Base-by-base conservation (phyloP, 768 basidiomycete genomes). In the Antrodiella citrinella region DNA sequence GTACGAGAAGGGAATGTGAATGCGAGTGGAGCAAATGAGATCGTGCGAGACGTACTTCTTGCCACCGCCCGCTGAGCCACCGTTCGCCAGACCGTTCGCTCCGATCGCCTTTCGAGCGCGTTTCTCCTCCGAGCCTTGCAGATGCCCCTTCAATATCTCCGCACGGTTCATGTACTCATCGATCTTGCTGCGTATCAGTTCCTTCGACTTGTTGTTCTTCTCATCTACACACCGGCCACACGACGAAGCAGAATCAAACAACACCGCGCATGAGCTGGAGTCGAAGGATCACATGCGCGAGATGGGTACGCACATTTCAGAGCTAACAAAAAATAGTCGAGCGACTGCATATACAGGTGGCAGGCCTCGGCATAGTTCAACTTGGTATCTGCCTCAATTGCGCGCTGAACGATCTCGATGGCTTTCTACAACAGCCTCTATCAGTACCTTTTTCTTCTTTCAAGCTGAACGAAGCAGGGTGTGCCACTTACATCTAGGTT, bases 241-340 rank as follows among this genome's bases (percentile, higher is more conserved):
- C 30, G 30, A 35, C 22, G 38, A 41, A 48, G 30, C 44, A n/a
- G 21, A 22, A 44, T 38, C 23, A n/a, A 13, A 41, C 4, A 19
- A 18, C 20, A 46, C 49, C 20, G 25, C 47, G 35, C n/a, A 44
- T 24, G 4, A 4, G 20, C 18, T 4, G 9, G 39, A 50, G 53
- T 41, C 30, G 40, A 41, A 10, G 19, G 22, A 21, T 43, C 18
- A 15, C 41, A 23, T 19, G 4, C n/a, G n/a, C n/a, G n/a, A n/a
- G n/a, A n/a, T 11, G 26, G 20, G 30, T 22, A 68, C 81, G 51
- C 56, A 93, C 92, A 94, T 68, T 93, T 94, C 64, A 91, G 74
- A 7, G 94, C 93, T 57, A 97, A 87, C 88, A 97, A 91, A 67
- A 99, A 99, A 65, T 95, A 99, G 64, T 99, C 96, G 52, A 98